Evolutionary conservation across 768 basidiomycete genomes (phyloP), one percentile per base, ranked within the genome.

Genomic region (Amanita muscaria): DNA sequence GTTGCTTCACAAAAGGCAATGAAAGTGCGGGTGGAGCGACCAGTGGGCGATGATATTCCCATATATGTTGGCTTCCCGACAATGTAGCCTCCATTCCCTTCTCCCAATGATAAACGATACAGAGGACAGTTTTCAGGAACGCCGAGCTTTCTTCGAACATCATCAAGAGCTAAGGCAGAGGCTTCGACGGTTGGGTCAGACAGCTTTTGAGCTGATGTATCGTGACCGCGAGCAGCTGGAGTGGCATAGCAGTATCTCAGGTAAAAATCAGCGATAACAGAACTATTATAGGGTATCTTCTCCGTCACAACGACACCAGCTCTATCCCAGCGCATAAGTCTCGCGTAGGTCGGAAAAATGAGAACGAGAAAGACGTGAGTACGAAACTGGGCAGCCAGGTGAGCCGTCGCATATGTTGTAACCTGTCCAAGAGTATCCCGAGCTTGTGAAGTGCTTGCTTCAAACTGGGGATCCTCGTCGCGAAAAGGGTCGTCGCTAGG

Each of bases 381-480:
- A 24, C 41, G 38, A 33, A 49, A 56, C 50, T 56, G 54, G 19
- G 45, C 27, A 3, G 44, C 41, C 10, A 49, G 40, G 4, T 56
- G 54, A 18, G 54, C 49, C 23, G 54, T 41, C 5, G 51, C 48
- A 21, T 52, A 56, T 18, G 39, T 21, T 0, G 54, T 49, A n/a
- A 56, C 52, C 39, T 55, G 51, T 2, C 54, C 48, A 19, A 54
- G 32, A 10, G 50, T 52, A 27, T 53, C 47, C 27, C 24, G 40
- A 14, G 35, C 44, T 27, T 12, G 9, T 14, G 22, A 18, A n/a
- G 39, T 49, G 31, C 39, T 10, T 12, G 15, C 5, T 30, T 33
- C 29, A n/a, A 34, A 34, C n/a, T n/a, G n/a, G 38, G 24, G 19
- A 32, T 16, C 42, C 5, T 29, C n/a, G 32, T 34, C 36, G 6